Evolutionary conservation across 1,284 basidiomycete species (phyloP), one percentile per base, ranked within the genome.

Genomic region (Pulchroboletus neoregius): DNA sequence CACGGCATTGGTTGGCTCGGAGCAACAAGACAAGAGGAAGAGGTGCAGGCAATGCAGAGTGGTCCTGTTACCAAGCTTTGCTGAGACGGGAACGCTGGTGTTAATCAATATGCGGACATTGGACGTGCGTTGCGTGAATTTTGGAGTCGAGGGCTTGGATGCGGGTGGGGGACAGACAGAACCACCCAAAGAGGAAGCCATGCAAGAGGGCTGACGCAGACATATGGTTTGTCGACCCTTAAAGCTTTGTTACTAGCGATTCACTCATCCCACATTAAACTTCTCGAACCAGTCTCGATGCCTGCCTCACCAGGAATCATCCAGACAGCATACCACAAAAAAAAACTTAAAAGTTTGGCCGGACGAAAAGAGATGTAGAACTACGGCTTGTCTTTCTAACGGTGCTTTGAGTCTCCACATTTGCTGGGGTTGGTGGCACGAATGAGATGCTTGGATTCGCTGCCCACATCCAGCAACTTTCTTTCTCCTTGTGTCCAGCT

Each of bases 51-150:
- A 56, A 50, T 87, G 83, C 67, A 76, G 94, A 31, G 74, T 98
- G 22, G 74, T 99, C 13, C 73, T 97, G 43, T 71, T 98, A 11
- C 96, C 96, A 0, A 75, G 74, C 18, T 99, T 99, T 64, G 74
- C 83, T 8, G 73, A 76, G 56, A 85, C 82, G 2, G 84, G 84
- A 3, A 67, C 74, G 24, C 68, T 87, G 41, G 76, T 79, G 39
- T 66, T 82, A 11, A 63, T 82, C 44, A 79, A 82, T 63, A 58
- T 75, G 65, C 74, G 69, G 64, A 79, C 69, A 43, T 64, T 75
- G 65, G 71, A 67, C 35, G 76, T 80, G 24, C 76, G 71, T 49
- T 72, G 63, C 35, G 50, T 66, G 11, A 43, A 46, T 43, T 66
- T 66, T 49, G 62, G 56, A 13, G 46, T 69, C 33, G 40, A 41